Evolutionary conservation across 306 rosid species (phyloP), one percentile per base, ranked within the genome.

Genomic region (Mimosa bimucronata): DNA sequence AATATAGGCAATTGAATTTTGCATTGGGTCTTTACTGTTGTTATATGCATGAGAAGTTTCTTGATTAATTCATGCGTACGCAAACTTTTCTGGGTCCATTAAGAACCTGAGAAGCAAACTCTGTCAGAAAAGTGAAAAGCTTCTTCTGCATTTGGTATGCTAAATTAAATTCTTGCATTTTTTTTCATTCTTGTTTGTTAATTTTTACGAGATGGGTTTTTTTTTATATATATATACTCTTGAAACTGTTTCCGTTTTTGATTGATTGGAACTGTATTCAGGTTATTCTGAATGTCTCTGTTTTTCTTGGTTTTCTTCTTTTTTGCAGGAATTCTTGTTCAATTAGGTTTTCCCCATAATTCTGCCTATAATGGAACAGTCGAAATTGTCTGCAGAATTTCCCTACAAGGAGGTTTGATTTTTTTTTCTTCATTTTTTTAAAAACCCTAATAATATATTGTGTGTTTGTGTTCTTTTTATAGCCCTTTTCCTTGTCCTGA

Each of bases 371-470:
- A 91, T 94, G 97, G 91, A 90, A 81, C 93, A 82, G 86, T 75
- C 42, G 55, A 85, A 87, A 78, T 84, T 87, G 79, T 87, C 71
- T 64, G 75, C 84, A 79, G 86, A 88, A 82, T 83, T 88, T 91
- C 88, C 76, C 7, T 71, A 76, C 46, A 88, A 78, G 76, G 90
- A 89, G 97, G 98, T 94, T 85, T 37, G 86, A 78, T 84, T 86
- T 73, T 84, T 71, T 31, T 80, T 34, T 34, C 5, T 76, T 68
- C 45, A 21, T 75, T 31, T 76, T 60, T 77, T 72, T 34, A 0
- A 34, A 80, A 83, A 58, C 83, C 85, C 77, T 57, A 77, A 66
- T 52, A 46, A 26, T 81, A 62, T 71, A 40, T 82, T 44, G 41
- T 52, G 37, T 21, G 58, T 73, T 60, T 66, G 66, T 77, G 57